Evolutionary conservation across 495 filamentous ascomycete genomes (phyloP).

Genomic region (Cercophora newfieldiana): DNA sequence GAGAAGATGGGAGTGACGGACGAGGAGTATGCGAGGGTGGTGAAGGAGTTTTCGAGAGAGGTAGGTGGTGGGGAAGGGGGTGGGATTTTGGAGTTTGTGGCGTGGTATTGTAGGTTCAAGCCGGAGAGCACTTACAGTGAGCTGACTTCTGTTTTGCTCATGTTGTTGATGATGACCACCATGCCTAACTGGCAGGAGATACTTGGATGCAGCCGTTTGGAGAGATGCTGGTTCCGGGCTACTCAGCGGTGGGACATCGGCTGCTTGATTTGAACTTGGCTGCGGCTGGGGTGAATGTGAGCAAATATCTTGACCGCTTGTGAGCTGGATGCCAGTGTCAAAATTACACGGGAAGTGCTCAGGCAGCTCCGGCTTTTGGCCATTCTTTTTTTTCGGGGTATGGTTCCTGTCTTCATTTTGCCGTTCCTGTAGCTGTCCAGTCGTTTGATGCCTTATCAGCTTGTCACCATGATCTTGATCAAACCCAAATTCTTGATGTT

Average conservation of each 20-base stretch:
- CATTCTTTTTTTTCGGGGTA: no score
- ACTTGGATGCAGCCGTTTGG: constrained; percentile 32
- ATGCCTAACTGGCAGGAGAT: constrained; percentile 20
- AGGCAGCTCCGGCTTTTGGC: no score
- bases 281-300: constrained; percentile 11
- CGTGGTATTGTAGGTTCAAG: constrained; percentile 35
- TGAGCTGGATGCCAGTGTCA: no score
- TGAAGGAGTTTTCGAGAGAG: constrained; percentile 6
- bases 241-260: constrained; percentile 31
- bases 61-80: not conserved
- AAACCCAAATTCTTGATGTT: no score
- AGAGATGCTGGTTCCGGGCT: constrained; percentile 29
- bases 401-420: no score
- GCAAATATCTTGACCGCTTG: not conserved
- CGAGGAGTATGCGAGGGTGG: constrained; percentile 31
- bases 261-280: constrained; percentile 23
- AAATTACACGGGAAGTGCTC: no score
- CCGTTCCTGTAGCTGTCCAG: no score
- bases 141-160: constrained; percentile 24
- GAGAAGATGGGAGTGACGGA: constrained; percentile 30
- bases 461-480: no score
- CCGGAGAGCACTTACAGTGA: constrained; percentile 42
- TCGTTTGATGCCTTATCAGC: no score
- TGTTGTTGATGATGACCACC: constrained; percentile 17
- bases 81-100: constrained; percentile 5